Evolutionary conservation across 2,329 filamentous ascomycete species (phyloP).

Genomic region (Cladosporium halotolerans): DNA sequence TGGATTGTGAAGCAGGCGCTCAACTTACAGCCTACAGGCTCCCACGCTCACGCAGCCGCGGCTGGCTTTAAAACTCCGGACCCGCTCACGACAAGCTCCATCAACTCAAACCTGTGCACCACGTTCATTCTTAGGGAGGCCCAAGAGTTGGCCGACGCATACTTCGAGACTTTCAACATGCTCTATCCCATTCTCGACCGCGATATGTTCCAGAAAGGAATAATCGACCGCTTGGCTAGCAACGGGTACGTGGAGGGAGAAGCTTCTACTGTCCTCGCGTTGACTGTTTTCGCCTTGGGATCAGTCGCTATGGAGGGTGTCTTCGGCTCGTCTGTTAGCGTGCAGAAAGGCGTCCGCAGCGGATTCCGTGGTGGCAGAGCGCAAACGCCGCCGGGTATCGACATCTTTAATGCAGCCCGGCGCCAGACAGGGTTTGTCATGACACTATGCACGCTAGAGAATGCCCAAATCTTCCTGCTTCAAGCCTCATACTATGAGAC

Average conservation of each 20-base stretch:
- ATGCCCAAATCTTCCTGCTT: conserved; percentile 52
- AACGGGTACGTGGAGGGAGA: too few relatives aligned
- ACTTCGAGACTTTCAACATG: conserved; percentile 55
- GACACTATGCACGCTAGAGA: conserved; percentile 51
- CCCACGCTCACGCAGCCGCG: too few relatives aligned
- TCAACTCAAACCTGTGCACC: not conserved
- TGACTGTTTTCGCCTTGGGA: conserved; percentile 48
- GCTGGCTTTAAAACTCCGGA: not conserved
- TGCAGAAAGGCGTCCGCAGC: conserved; percentile 42
- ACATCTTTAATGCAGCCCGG: conserved; percentile 57
- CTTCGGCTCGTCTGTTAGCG: conserved; percentile 40
- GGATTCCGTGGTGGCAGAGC: conserved; percentile 48
- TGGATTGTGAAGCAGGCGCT: conserved; percentile 27
- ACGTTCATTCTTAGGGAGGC: conserved; percentile 32
- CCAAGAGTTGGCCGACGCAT: conserved; percentile 46
- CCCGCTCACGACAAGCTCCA: not conserved
- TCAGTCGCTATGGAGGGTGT: conserved; percentile 49
- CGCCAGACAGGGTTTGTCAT: conserved; percentile 52
- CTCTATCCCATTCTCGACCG: conserved; percentile 53
- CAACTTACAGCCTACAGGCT: too few relatives aligned
- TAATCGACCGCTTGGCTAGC: too few relatives aligned
- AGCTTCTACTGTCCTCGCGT: conserved; percentile 51
- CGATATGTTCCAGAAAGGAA: conserved; percentile 46
- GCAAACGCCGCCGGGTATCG: conserved; percentile 49
- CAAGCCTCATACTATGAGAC: conserved; percentile 36